A percentile compares a stretch with the other conserved stretches of the same genome.
phyloP scores from a whole-genome alignment of 192 early-diverging fungal genomes.

The Cetraspora pellucida region DNA sequence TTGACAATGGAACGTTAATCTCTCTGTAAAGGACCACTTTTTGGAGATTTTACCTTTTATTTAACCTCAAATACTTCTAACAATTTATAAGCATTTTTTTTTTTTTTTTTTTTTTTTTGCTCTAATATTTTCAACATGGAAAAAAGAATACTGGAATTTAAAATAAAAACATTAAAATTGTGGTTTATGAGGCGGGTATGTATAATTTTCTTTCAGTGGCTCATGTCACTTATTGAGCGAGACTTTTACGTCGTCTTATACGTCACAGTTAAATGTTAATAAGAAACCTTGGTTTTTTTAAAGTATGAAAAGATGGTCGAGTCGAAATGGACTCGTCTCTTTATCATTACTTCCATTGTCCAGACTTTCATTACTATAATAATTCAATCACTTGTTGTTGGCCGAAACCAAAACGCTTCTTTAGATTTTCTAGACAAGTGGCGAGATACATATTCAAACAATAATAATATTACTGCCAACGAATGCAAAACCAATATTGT shows the following conservation, averaged over 20 bases:
- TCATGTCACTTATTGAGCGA: not conserved
- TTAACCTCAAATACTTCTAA: too few species aligned
- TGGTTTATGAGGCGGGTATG: not conserved
- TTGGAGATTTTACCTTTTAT: too few species aligned
- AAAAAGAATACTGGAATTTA: too few species aligned
- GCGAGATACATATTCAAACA: too few species aligned
- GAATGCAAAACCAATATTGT: not conserved
- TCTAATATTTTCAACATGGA: too few species aligned
- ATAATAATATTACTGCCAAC: too few species aligned
- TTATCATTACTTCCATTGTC: constrained; percentile 7
- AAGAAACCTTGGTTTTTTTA: not conserved
- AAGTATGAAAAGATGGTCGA: not conserved
- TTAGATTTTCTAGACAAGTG: not conserved
- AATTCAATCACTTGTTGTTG: not conserved
- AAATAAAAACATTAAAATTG: not conserved
- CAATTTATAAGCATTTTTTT: too few species aligned
- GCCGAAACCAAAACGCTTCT: not conserved
- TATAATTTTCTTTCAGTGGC: not conserved
- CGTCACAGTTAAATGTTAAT: not conserved
- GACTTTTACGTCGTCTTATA: not conserved
- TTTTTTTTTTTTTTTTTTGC: too few species aligned
- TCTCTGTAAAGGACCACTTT: too few species aligned
- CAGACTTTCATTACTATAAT: constrained; percentile 5
- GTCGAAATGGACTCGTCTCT: constrained; percentile 20
- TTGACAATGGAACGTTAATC: too few species aligned